A percentile compares a stretch with the other conserved stretches of the same genome.
Evolutionary conservation across 306 rosid species (phyloP).

Genomic region (Inga laurina): DNA sequence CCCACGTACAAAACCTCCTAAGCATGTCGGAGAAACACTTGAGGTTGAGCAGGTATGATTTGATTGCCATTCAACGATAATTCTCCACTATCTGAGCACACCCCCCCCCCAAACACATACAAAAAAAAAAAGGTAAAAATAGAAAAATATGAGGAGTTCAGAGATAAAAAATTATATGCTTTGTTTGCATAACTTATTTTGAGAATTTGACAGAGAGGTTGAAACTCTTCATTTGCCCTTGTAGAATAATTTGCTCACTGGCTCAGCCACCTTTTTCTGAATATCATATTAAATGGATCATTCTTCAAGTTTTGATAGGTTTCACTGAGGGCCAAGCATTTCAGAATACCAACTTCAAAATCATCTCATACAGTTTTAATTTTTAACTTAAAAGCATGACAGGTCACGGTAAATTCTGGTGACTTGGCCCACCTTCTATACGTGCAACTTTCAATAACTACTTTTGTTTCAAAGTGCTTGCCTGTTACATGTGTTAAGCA

Average conservation of each 20-base stretch:
- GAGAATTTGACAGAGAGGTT: constrained; percentile 11
- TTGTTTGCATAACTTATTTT: constrained; percentile 5
- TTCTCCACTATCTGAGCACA: not conserved
- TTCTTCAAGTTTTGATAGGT: constrained; percentile 13
- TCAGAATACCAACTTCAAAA: not conserved
- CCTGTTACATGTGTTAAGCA: constrained; percentile 14
- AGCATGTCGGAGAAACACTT: constrained; percentile 32
- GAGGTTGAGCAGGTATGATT: constrained; percentile 54
- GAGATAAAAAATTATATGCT: not conserved
- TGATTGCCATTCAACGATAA: constrained; percentile 22
- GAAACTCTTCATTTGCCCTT: constrained; percentile 8
- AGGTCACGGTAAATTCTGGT: not conserved
- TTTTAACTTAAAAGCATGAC: constrained; percentile 1
- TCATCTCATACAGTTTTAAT: not conserved
- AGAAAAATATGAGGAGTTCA: not conserved
- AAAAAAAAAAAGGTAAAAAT: too few relatives aligned
- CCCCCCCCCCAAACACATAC: too few relatives aligned
- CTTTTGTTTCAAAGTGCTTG: constrained; percentile 4
- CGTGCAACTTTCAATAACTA: not conserved
- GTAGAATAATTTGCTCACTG: constrained; percentile 4
- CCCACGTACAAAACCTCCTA: constrained; percentile 42
- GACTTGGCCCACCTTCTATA: not conserved
- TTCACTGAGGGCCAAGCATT: not conserved
- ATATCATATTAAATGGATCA: not conserved
- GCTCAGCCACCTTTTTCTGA: not conserved